phyloP scores from a whole-genome alignment of 2,329 filamentous ascomycete genomes.

The Colletotrichum scovillei region DNA sequence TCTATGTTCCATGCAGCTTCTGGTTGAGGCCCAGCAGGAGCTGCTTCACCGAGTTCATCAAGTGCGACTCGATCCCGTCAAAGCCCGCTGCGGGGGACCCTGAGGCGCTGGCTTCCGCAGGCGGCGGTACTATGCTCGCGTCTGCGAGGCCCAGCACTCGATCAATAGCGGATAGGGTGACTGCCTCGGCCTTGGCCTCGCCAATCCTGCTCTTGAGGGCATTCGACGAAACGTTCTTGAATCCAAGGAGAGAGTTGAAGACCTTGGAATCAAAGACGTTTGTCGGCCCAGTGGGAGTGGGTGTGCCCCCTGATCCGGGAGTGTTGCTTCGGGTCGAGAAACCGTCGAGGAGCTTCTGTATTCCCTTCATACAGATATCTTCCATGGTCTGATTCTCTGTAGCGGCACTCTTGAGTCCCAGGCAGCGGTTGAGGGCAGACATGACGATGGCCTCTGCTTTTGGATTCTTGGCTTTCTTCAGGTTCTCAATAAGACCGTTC shows the following conservation, averaged over 20 bases:
- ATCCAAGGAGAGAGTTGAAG: constrained; percentile 53
- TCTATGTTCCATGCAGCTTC: constrained; percentile 41
- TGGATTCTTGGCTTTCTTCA: constrained; percentile 54
- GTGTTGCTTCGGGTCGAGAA: constrained; percentile 49
- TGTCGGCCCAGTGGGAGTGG: constrained; percentile 35
- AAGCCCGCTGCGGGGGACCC: constrained; percentile 41
- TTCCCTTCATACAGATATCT: constrained; percentile 56
- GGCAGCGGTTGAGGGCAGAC: constrained; percentile 63
- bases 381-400: constrained; percentile 60
- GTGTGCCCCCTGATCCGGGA: constrained; percentile 42
- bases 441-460: constrained; percentile 61
- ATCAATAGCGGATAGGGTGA: constrained; percentile 62
- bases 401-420: constrained; percentile 58
- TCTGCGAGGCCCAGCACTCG: constrained; percentile 61
- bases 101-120: constrained; percentile 29
- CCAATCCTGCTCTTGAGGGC: constrained; percentile 54
- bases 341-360: constrained; percentile 56
- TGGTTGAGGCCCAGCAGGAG: constrained; percentile 54
- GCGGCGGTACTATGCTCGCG: constrained; percentile 52
- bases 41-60: constrained; percentile 54
- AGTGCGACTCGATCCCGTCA: constrained; percentile 53
- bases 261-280: constrained; percentile 51
- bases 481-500: constrained; percentile 57
- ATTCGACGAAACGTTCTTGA: constrained; percentile 58
- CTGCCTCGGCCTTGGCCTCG: constrained; percentile 55